phyloP scores from a whole-genome alignment of 345 rosid genomes.

The Bruguiera parviflora region DNA sequence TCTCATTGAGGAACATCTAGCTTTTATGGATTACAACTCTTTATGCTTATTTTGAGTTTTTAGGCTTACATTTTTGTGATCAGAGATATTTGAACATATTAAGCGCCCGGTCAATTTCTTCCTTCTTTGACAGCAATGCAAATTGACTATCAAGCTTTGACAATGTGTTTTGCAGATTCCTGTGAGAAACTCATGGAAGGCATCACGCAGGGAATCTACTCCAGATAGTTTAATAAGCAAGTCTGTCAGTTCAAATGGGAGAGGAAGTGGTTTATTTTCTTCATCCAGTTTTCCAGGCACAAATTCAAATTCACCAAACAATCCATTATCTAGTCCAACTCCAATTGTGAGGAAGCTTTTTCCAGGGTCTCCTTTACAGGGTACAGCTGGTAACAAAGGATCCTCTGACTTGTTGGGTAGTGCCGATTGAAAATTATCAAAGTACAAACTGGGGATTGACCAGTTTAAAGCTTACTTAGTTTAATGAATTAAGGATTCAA shows the following conservation, averaged over 20 bases:
- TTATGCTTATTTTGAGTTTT: background rate
- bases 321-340: conserved; percentile 33
- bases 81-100: background rate
- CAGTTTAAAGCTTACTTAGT: background rate
- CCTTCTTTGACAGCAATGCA: background rate
- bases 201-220: conserved; percentile 40
- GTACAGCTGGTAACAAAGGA: conserved; percentile 33
- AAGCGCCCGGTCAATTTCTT: background rate
- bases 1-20: background rate
- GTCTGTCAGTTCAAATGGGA: conserved; percentile 53
- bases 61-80: background rate
- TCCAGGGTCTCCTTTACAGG: conserved; percentile 41
- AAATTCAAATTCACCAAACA: conserved; percentile 29
- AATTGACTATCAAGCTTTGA: background rate
- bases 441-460: no score
- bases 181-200: conserved; percentile 42
- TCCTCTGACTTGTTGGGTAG: conserved; percentile 7
- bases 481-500: background rate
- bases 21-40: background rate
- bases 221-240: conserved; percentile 51
- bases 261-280: conserved; percentile 42
- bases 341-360: conserved; percentile 48
- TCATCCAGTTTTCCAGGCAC: conserved; percentile 26
- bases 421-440: background rate
- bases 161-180: conserved; percentile 36